Evolutionary conservation across 257 asterid species (phyloP).

Genomic region (Plantago elongata): DNA sequence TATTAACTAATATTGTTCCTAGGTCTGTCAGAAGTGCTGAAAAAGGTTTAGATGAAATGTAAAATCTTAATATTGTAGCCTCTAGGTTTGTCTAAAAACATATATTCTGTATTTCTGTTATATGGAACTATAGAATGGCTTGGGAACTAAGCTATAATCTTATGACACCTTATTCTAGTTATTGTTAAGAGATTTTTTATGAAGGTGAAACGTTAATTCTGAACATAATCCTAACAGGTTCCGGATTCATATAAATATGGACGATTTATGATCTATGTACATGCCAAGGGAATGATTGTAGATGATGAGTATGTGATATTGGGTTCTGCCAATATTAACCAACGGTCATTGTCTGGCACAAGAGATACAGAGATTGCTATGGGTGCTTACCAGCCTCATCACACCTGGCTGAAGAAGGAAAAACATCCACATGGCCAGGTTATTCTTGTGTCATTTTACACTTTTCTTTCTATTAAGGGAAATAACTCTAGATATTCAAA

Average conservation of each 20-base stretch:
- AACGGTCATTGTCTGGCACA: constrained; percentile 55
- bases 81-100: no score
- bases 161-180: neutral
- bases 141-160: neutral
- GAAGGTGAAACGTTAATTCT: neutral
- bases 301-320: constrained; percentile 57
- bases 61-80: no score
- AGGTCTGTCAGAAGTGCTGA: no score
- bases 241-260: constrained; percentile 32
- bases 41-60: no score
- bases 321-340: constrained; percentile 66
- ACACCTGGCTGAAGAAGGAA: constrained; percentile 44
- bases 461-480: neutral
- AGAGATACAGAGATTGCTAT: constrained; percentile 64
- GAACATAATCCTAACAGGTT: constrained; percentile 20
- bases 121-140: no score
- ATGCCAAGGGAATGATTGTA: constrained; percentile 62
- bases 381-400: constrained; percentile 61
- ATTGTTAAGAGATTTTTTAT: neutral
- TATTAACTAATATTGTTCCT: no score
- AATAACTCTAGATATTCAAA: no score
- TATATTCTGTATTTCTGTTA: no score
- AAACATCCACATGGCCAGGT: constrained; percentile 45
- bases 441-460: neutral
- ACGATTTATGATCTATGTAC: constrained; percentile 59